Conservation (phyloP, 2,329 filamentous ascomycete genomes). For the Fusarium domesticum region DNA sequence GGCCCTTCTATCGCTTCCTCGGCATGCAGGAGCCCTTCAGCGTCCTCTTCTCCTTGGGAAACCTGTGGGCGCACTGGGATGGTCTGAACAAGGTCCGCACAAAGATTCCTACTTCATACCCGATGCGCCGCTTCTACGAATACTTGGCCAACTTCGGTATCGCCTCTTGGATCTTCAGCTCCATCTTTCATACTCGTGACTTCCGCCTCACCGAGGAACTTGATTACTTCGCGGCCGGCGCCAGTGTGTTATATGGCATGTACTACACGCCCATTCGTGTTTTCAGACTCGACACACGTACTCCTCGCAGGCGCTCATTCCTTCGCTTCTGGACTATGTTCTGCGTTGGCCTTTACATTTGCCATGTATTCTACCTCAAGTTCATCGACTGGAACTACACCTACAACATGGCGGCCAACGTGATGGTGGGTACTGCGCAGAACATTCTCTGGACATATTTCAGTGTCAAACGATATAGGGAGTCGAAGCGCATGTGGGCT, state of each 20-base stretch:
- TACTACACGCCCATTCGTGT: conserved; percentile 82
- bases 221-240: conserved; percentile 94
- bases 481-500: conserved; percentile 72
- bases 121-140: conserved; percentile 77
- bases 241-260: conserved; percentile 83
- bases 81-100: conserved; percentile 71
- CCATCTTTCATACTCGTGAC: conserved; percentile 90
- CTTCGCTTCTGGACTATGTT: conserved; percentile 72
- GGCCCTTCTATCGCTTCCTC: conserved; percentile 88
- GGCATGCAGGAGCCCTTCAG: conserved; percentile 95
- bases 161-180: conserved; percentile 81
- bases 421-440: conserved; percentile 73
- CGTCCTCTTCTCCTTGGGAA: conserved; percentile 89
- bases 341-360: conserved; percentile 67
- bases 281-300: conserved; percentile 70
- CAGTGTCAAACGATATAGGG: conserved; percentile 69
- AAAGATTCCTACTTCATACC: conserved; percentile 68
- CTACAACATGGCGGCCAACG: conserved; percentile 97
- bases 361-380: conserved; percentile 80
- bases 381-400: conserved; percentile 90
- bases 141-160: conserved; percentile 77
- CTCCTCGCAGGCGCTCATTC: conserved; percentile 44
- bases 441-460: conserved; percentile 87
- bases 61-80: conserved; percentile 79
- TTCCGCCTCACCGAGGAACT: conserved; percentile 83